Evolutionary conservation across 768 basidiomycete species (phyloP).

Genomic region (Psilocybe cyanescens): DNA sequence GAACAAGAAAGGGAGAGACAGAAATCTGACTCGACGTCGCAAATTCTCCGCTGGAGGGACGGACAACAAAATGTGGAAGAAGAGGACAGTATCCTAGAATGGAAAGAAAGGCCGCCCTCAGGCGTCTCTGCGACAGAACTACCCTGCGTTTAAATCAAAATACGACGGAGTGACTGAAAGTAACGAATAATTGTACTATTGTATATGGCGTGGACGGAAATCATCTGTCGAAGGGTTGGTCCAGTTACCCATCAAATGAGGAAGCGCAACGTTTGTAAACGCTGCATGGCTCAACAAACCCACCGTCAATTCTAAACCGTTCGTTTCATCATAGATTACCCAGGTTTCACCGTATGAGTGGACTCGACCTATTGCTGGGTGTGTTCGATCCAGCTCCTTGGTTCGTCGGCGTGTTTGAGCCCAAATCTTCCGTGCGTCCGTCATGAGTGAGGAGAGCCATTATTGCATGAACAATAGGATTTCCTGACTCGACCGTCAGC

Average conservation of each 20-base stretch:
- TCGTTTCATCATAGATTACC: not conserved
- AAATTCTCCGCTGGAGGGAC: not conserved
- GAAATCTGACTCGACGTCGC: not conserved
- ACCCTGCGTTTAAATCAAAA: not conserved
- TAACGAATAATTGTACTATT: not conserved
- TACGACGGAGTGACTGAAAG: not conserved
- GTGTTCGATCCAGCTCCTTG: not conserved
- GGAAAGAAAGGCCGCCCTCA: not conserved
- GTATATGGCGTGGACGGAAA: not conserved
- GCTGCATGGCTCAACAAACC: too few species aligned
- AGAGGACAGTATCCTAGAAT: not conserved
- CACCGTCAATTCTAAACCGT: too few species aligned
- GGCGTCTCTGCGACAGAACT: not conserved
- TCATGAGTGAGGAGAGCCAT: conserved; percentile 35
- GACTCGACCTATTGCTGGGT: not conserved
- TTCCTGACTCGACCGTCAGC: conserved; percentile 48
- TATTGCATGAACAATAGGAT: conserved; percentile 52
- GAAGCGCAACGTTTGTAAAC: not conserved
- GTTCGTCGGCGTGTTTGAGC: conserved; percentile 5
- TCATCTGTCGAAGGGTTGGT: not conserved
- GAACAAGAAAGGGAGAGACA: not conserved
- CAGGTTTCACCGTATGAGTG: not conserved
- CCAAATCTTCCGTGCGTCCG: conserved; percentile 30
- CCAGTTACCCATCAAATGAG: not conserved
- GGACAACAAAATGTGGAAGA: not conserved